Evolutionary conservation across 352 stramenopile species (phyloP).

Genomic region (Pythium pyrilobum): DNA sequence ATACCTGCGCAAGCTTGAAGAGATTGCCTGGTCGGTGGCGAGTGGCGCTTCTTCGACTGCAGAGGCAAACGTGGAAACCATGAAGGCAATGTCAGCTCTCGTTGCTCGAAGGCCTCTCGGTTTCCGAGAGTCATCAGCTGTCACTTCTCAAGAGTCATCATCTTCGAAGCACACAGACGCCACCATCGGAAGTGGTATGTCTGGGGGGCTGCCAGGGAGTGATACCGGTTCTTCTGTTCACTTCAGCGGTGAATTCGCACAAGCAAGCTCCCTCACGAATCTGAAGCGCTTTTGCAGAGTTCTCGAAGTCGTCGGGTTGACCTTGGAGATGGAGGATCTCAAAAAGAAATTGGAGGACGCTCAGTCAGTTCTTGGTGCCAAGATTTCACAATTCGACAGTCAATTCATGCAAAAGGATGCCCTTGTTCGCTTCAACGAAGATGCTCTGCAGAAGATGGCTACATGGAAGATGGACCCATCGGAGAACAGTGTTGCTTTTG

Average conservation of each 20-base stretch:
- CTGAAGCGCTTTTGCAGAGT: constrained; percentile 38
- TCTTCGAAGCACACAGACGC: constrained; percentile 8
- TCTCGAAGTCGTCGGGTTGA: constrained; percentile 47
- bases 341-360: constrained; percentile 17
- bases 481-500: not conserved
- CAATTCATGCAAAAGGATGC: constrained; percentile 19
- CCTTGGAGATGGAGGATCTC: constrained; percentile 47
- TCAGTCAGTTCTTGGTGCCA: constrained; percentile 20
- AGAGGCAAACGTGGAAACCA: constrained; percentile 9
- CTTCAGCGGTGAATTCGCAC: not conserved
- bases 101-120: constrained; percentile 9
- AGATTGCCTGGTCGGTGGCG: constrained; percentile 27
- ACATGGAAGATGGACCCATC: constrained; percentile 16
- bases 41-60: constrained; percentile 2
- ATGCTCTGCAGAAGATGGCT: constrained; percentile 38
- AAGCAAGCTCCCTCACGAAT: constrained; percentile 18
- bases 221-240: constrained; percentile 34
- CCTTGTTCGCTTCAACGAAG: constrained; percentile 25
- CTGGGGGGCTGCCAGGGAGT: constrained; percentile 23
- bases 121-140: not conserved
- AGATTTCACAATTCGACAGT: constrained; percentile 25
- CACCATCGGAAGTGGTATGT: not conserved
- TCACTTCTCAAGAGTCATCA: not conserved
- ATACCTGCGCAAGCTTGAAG: constrained; percentile 55
- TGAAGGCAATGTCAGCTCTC: constrained; percentile 7